phyloP scores from a whole-genome alignment of 2,329 filamentous ascomycete species.

The Cladosporium sp. region DNA sequence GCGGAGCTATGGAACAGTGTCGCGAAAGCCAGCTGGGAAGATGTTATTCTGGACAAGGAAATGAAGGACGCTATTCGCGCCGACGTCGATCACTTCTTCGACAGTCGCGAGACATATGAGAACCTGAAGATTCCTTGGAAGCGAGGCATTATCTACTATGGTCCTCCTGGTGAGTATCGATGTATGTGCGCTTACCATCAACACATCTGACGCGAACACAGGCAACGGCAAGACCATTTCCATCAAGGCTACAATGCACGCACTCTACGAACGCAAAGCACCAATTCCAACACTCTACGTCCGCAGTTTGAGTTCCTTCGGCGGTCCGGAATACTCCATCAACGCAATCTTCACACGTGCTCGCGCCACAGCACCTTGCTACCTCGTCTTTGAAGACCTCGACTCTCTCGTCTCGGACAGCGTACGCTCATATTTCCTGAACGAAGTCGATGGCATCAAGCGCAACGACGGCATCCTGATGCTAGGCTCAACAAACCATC shows the following conservation, averaged over 20 bases:
- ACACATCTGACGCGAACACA: conserved; percentile 34
- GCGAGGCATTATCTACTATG: conserved; percentile 64
- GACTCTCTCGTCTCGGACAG: conserved; percentile 60
- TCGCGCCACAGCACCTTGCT: conserved; percentile 60
- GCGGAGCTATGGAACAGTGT: conserved; percentile 56
- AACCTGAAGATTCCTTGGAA: conserved; percentile 67
- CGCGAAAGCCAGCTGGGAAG: conserved; percentile 56
- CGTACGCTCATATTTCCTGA: conserved; percentile 66
- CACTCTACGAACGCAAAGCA: conserved; percentile 51
- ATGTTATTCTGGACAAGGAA: conserved; percentile 60
- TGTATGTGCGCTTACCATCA: neutral
- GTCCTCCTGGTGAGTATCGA: conserved; percentile 45
- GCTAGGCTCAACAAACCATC: conserved; percentile 41
- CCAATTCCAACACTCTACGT: conserved; percentile 61
- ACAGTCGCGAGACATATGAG: conserved; percentile 54
- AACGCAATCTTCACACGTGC: conserved; percentile 55
- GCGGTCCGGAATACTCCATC: conserved; percentile 56
- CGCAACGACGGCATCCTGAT: conserved; percentile 69
- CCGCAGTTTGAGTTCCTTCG: conserved; percentile 44
- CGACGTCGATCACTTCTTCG: conserved; percentile 64
- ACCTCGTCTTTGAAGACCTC: conserved; percentile 68
- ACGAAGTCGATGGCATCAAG: conserved; percentile 67
- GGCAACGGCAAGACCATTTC: conserved; percentile 65
- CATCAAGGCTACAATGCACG: conserved; percentile 67
- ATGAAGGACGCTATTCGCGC: conserved; percentile 63